phyloP scores from a whole-genome alignment of 2,329 filamentous ascomycete genomes.

The Ceratocystis cacaofunesta region DNA sequence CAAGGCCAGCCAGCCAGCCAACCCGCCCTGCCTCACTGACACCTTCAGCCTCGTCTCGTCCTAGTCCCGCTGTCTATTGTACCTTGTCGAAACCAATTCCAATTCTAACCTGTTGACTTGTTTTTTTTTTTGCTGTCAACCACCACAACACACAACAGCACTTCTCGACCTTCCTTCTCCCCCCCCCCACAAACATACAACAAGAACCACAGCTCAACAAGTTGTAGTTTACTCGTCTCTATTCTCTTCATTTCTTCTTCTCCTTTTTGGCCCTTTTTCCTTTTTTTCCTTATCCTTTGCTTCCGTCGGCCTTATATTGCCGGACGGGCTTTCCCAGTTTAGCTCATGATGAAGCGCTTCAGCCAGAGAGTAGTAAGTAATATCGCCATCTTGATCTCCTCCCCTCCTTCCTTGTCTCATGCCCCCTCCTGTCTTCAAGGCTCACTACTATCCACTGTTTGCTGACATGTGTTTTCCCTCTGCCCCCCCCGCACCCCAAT shows the following conservation, averaged over 20 bases:
- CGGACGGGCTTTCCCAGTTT: conserved; percentile 19
- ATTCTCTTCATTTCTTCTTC: conserved; percentile 8
- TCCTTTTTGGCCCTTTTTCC: conserved; percentile 8
- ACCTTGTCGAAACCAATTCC: conserved; percentile 3
- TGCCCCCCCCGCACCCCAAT: conserved; percentile 20
- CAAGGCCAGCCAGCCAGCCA: conserved; percentile 4
- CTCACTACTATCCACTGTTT: neutral
- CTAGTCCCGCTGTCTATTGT: neutral
- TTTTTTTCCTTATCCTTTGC: conserved; percentile 5
- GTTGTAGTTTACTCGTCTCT: neutral
- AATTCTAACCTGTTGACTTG: neutral
- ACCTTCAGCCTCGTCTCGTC: conserved; percentile 7
- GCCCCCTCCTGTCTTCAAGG: neutral
- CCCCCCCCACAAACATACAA: neutral
- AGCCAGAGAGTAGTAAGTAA: conserved; percentile 86
- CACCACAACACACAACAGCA: neutral
- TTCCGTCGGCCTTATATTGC: conserved; percentile 15
- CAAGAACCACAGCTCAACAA: neutral
- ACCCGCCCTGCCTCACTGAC: conserved; percentile 1
- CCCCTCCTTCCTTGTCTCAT: neutral
- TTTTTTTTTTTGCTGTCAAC: neutral
- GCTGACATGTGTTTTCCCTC: neutral
- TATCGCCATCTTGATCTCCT: neutral
- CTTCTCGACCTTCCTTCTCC: neutral
- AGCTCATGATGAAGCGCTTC: conserved; percentile 81